Conservation (phyloP, 2,329 filamentous ascomycete genomes). For the Colletotrichum godetiae region DNA sequence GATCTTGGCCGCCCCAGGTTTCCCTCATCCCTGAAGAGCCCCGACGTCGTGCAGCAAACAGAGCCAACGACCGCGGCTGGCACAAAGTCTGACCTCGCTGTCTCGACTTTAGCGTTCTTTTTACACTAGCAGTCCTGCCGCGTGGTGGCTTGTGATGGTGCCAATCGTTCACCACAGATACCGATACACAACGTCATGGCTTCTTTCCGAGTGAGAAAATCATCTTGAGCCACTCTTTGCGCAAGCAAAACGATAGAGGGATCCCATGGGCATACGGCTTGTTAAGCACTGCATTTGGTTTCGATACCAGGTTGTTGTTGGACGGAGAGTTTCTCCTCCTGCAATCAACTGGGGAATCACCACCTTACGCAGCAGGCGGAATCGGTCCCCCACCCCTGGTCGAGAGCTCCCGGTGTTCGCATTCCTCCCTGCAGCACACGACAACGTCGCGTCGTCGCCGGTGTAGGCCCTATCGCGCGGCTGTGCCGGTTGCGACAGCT, state of each 20-base stretch:
- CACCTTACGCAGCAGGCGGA: slow-evolving; percentile 3
- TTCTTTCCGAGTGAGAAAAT: not conserved
- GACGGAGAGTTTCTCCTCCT: slow-evolving; percentile 1
- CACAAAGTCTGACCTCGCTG: not conserved
- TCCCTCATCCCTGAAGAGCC: slow-evolving; percentile 23
- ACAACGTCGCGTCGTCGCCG: slow-evolving; percentile 21
- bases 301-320: slow-evolving; percentile 1
- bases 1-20: slow-evolving; percentile 36
- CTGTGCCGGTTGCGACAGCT: not conserved
- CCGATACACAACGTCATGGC: slow-evolving; percentile 1
- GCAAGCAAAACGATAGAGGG: not conserved
- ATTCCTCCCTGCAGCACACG: not conserved
- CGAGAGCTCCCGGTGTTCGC: not conserved
- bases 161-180: not conserved
- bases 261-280: not conserved
- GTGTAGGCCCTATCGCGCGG: slow-evolving; percentile 27
- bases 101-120: not conserved
- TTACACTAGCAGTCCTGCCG: not conserved
- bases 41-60: slow-evolving; percentile 22
- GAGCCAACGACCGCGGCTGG: not conserved
- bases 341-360: not conserved
- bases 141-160: not conserved
- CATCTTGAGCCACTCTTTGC: not conserved
- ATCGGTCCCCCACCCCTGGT: slow-evolving; percentile 17
- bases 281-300: slow-evolving; percentile 3